Percentiles rank a stretch among this genome's conserved stretches.
Conservation (phyloP, 345 rosid species). For the Eucalyptus erythrocorys region DNA sequence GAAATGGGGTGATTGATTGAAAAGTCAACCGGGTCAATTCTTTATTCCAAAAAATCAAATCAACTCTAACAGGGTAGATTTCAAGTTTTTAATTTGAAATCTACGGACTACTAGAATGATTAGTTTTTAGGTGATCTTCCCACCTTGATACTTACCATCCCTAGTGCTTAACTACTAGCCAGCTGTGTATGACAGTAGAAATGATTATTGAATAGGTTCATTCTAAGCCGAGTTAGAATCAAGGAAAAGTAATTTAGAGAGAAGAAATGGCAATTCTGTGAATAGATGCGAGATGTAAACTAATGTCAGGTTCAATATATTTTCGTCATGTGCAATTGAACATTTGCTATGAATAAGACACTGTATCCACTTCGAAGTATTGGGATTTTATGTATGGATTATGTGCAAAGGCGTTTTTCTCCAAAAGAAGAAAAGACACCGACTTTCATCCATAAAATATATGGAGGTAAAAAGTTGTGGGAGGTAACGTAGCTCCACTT, state of each 20-base stretch:
- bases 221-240: neutral
- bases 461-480: neutral
- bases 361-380: neutral
- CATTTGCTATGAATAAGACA: neutral
- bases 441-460: neutral
- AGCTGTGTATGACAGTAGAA: neutral
- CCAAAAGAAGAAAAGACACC: too few species aligned
- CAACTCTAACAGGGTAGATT: neutral
- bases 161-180: neutral
- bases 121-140: neutral
- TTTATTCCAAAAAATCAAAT: neutral
- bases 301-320: neutral
- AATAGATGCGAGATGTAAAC: neutral
- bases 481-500: neutral
- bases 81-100: neutral
- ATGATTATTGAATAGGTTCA: neutral
- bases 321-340: neutral
- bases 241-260: neutral
- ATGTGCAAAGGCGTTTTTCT: too few species aligned
- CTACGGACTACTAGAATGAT: neutral
- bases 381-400: neutral
- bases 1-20: neutral
- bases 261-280: neutral
- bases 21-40: fast-evolving
- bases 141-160: neutral